Evolutionary conservation across 148 eudicot species (phyloP).

Genomic region (Vaccinium myrtillus): DNA sequence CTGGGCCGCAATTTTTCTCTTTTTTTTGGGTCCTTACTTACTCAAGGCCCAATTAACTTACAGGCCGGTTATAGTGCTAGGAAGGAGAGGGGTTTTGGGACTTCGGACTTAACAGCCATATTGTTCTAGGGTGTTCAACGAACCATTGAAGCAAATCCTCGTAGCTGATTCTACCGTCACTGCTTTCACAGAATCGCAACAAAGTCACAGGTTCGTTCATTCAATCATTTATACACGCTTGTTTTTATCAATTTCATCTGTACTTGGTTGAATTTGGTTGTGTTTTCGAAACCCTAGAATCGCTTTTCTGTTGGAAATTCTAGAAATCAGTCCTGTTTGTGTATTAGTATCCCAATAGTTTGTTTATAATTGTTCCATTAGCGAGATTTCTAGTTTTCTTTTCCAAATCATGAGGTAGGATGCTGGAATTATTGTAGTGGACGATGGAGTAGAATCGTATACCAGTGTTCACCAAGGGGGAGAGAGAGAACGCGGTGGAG

Average conservation of each 20-base stretch:
- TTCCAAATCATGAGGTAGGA: neutral
- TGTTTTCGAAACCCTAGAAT: neutral
- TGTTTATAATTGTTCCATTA: neutral
- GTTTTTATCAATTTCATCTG: neutral
- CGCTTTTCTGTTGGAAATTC: neutral
- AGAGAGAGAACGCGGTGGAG: slow-evolving; percentile 60
- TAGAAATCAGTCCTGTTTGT: neutral
- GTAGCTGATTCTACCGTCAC: neutral
- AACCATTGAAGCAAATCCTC: neutral
- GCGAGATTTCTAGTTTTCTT: neutral
- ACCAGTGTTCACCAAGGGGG: slow-evolving; percentile 55
- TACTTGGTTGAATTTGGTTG: no score
- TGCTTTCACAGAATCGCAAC: neutral
- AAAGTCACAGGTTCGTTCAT: neutral
- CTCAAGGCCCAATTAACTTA: no score
- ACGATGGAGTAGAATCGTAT: neutral
- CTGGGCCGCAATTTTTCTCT: no score
- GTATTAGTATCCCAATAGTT: neutral
- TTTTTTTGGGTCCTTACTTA: no score
- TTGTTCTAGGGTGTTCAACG: neutral
- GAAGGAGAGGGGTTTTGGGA: no score
- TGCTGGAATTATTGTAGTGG: neutral
- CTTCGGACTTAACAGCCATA: no score
- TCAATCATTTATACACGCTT: neutral
- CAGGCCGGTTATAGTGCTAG: no score